Conservation (phyloP, 176 grass and related monocot genomes). For the Zizania latifolia region DNA sequence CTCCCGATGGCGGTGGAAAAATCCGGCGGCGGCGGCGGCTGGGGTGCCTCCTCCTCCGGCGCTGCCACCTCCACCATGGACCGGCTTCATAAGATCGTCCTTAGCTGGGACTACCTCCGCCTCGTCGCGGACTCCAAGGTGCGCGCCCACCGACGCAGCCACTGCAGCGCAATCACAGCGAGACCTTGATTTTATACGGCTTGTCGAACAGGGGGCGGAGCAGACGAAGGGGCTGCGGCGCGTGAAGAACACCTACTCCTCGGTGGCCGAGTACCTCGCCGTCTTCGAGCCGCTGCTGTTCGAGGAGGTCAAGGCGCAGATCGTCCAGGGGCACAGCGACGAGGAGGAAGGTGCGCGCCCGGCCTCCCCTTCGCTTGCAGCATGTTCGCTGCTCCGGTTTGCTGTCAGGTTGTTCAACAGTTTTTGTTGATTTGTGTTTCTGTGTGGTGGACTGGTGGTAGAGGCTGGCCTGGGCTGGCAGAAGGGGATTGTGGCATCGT, state of each 20-base stretch:
- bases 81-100: constrained; percentile 75
- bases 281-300: constrained; percentile 90
- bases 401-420: background rate
- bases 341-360: constrained; percentile 52
- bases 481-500: constrained; percentile 35
- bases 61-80: constrained; percentile 24
- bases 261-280: constrained; percentile 69
- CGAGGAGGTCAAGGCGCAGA: constrained; percentile 95
- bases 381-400: background rate
- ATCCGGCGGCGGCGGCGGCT: constrained; percentile 6
- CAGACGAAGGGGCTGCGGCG: constrained; percentile 28
- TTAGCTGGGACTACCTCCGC: constrained; percentile 88
- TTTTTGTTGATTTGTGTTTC: background rate
- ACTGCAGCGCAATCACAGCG: background rate
- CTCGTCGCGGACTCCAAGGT: constrained; percentile 68
- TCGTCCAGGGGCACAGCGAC: constrained; percentile 57
- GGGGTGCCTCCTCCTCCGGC: constrained; percentile 11
- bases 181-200: background rate
- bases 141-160: background rate
- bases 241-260: constrained; percentile 63
- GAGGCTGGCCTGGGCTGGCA: constrained; percentile 63
- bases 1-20: constrained; percentile 52
- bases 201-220: constrained; percentile 32
- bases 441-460: constrained; percentile 23
- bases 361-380: background rate